phyloP scores from a whole-genome alignment of 805 yeast genomes.

The Kazachstania martiniae region DNA sequence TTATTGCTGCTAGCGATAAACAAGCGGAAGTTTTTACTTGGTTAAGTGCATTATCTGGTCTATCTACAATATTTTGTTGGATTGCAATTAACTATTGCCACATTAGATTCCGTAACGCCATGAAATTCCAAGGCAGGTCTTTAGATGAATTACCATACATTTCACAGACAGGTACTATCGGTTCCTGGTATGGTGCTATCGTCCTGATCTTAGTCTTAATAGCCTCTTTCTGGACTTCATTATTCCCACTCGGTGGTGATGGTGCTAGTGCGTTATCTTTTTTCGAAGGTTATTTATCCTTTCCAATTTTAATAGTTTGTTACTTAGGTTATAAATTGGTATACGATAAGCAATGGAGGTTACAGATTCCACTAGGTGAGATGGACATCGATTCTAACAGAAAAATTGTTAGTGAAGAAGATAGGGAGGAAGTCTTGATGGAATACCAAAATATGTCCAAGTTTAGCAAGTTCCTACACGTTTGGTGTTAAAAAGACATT shows the following conservation, averaged over 20 bases:
- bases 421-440: slow-evolving; percentile 38
- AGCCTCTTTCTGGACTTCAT: slow-evolving; percentile 72
- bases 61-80: slow-evolving; percentile 46
- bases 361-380: slow-evolving; percentile 33
- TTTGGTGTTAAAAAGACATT: slow-evolving; percentile 43
- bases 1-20: slow-evolving; percentile 39
- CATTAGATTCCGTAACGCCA: slow-evolving; percentile 45
- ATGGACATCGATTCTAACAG: slow-evolving; percentile 53
- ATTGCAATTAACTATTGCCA: slow-evolving; percentile 40
- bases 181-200: slow-evolving; percentile 47
- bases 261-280: slow-evolving; percentile 43
- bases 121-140: slow-evolving; percentile 43
- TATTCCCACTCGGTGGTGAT: slow-evolving; percentile 51
- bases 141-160: slow-evolving; percentile 52
- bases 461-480: slow-evolving; percentile 30
- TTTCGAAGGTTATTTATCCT: slow-evolving; percentile 56
- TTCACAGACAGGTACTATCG: slow-evolving; percentile 52
- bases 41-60: slow-evolving; percentile 43
- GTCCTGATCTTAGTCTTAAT: slow-evolving; percentile 47
- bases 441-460: slow-evolving; percentile 36
- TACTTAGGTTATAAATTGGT: slow-evolving; percentile 50
- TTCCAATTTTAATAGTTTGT: slow-evolving; percentile 52
- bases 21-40: slow-evolving; percentile 42
- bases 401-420: slow-evolving; percentile 41
- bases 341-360: slow-evolving; percentile 25